A percentile compares a stretch with the other conserved stretches of the same genome.
These are phyloP conservation scores for Passalora sequoiae DNA, from an alignment of 2,329 filamentous ascomycete genomes.

Conservation along the genomic window DNA sequence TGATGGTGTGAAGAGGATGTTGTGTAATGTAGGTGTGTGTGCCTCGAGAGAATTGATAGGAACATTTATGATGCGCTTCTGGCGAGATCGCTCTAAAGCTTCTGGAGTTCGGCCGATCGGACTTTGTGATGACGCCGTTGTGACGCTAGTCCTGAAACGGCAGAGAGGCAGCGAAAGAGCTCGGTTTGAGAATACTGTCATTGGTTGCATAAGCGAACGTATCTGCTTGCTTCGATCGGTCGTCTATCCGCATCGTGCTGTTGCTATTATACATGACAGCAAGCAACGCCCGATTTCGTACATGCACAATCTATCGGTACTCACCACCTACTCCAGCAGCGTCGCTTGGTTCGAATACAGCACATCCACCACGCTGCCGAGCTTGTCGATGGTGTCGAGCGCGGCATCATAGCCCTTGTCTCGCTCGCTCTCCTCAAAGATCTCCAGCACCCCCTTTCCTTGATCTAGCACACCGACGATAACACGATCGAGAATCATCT, in stretches of 20 bases:
- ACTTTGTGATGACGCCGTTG: neutral
- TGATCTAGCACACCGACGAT: constrained; percentile 97
- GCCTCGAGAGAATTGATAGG: neutral
- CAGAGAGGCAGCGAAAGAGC: neutral
- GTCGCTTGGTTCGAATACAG: constrained; percentile 97
- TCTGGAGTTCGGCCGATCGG: neutral
- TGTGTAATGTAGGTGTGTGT: constrained; percentile 1
- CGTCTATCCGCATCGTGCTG: constrained; percentile 2
- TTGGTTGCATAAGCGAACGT: too few relatives aligned
- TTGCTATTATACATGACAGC: constrained; percentile 7
- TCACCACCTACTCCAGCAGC: constrained; percentile 68
- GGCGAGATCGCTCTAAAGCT: neutral
- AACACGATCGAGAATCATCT: constrained; percentile 99
- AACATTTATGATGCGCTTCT: neutral
- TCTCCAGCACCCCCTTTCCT: constrained; percentile 93
- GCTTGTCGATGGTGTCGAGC: constrained; percentile 89
- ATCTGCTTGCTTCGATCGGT: constrained; percentile 3
- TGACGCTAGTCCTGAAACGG: constrained; percentile 1
- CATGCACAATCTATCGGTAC: neutral
- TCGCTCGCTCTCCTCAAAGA: constrained; percentile 90
- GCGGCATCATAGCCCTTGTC: constrained; percentile 94
- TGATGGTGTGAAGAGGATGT: neutral
- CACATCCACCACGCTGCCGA: constrained; percentile 95
- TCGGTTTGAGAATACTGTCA: too few relatives aligned
- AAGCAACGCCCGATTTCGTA: constrained; percentile 1